Evolutionary conservation across 768 basidiomycete genomes (phyloP).

Genomic region (Leccinellum albellum): DNA sequence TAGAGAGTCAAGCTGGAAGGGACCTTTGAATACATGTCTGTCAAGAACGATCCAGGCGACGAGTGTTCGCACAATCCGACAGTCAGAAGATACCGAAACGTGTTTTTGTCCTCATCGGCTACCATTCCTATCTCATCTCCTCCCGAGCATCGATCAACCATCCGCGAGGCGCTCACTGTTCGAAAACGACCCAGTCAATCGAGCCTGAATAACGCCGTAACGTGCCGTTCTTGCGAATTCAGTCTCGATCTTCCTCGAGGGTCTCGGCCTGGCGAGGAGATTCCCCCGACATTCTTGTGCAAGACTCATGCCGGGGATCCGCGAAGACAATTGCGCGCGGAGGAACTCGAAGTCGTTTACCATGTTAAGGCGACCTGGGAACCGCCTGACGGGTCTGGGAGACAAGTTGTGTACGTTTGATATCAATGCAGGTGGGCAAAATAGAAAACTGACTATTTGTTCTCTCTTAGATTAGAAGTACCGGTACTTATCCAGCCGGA

Average conservation of each 20-base stretch:
- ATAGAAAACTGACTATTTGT: constrained; percentile 1
- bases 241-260: constrained; percentile 54
- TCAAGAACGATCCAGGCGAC: constrained; percentile 17
- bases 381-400: constrained; percentile 41
- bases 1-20: constrained; percentile 53
- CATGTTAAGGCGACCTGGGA: constrained; percentile 58
- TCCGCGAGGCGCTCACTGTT: constrained; percentile 37
- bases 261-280: constrained; percentile 48
- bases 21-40: constrained; percentile 44
- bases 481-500: constrained; percentile 63
- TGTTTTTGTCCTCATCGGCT: constrained; percentile 49
- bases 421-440: neutral
- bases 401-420: constrained; percentile 47
- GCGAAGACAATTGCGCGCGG: constrained; percentile 26
- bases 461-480: constrained; percentile 50
- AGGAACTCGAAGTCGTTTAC: constrained; percentile 49
- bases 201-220: constrained; percentile 32
- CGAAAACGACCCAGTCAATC: constrained; percentile 45
- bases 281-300: constrained; percentile 57
- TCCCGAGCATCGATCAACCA: constrained; percentile 20
- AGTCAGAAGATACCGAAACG: constrained; percentile 35
- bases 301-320: constrained; percentile 29
- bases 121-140: constrained; percentile 36
- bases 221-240: constrained; percentile 40
- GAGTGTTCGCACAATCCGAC: constrained; percentile 18